These are phyloP conservation scores for Wickerhamomyces ciferrii DNA, from an alignment of 805 yeast species.

Conservation along the genomic window DNA sequence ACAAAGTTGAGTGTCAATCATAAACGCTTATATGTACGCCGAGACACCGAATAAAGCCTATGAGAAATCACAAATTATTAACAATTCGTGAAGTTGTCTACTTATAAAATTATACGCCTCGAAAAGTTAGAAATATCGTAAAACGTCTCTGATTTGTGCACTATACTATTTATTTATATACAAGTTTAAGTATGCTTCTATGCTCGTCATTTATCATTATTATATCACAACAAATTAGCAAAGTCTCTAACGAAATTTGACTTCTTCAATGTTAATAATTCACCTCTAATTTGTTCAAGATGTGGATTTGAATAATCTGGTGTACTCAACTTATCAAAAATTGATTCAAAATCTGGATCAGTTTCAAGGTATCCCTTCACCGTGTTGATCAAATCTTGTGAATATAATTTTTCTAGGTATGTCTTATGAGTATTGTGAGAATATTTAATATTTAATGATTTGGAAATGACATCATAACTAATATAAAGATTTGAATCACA, in stretches of 20 bases:
- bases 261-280: conserved; percentile 12
- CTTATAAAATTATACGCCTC: too few species aligned
- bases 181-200: too few species aligned
- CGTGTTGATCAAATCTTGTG: conserved; percentile 10
- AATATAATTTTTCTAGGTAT: conserved; percentile 15
- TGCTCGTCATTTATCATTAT: too few species aligned
- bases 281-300: conserved; percentile 8
- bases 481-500: conserved; percentile 19
- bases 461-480: conserved; percentile 18
- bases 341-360: conserved; percentile 4
- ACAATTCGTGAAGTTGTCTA: too few species aligned
- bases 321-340: conserved; percentile 3
- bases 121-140: too few species aligned
- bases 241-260: conserved; percentile 19
- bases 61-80: too few species aligned
- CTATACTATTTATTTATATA: too few species aligned
- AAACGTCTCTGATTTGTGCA: too few species aligned
- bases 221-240: conserved; percentile 1
- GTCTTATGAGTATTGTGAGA: conserved; percentile 17
- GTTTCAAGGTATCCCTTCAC: conserved; percentile 6
- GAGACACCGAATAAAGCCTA: too few species aligned
- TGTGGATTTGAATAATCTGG: conserved; percentile 3
- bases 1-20: too few species aligned
- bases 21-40: too few species aligned
- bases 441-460: conserved; percentile 16